Percentiles rank a stretch among this genome's conserved stretches.
Conservation (phyloP, 257 asterid species). For the Solanum piurae region DNA sequence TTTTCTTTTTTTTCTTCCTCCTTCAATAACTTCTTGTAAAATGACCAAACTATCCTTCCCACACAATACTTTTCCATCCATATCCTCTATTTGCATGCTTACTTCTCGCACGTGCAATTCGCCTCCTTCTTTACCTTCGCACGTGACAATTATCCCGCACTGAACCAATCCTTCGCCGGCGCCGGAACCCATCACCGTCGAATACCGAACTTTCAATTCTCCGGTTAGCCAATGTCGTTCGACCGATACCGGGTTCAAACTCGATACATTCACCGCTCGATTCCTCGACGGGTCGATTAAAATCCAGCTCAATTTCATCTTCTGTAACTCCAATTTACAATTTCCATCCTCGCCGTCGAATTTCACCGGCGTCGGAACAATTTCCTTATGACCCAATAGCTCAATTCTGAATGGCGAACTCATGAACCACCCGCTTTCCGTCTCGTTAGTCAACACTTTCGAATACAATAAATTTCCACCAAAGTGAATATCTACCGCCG, state of each 20-base stretch:
- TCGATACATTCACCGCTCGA: slow-evolving; percentile 54
- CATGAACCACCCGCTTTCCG: slow-evolving; percentile 47
- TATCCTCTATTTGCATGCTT: slow-evolving; percentile 66
- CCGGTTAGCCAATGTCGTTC: slow-evolving; percentile 64
- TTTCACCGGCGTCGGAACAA: slow-evolving; percentile 29
- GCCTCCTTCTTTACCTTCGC: slow-evolving; percentile 47
- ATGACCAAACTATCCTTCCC: slow-evolving; percentile 53
- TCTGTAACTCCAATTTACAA: slow-evolving; percentile 18
- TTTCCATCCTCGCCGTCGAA: slow-evolving; percentile 32
- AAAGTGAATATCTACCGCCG: slow-evolving; percentile 61
- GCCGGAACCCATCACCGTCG: slow-evolving; percentile 31
- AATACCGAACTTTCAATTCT: slow-evolving; percentile 36
- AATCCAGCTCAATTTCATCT: slow-evolving; percentile 63
- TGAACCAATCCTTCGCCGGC: slow-evolving; percentile 21
- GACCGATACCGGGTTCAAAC: slow-evolving; percentile 43
- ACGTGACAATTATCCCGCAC: slow-evolving; percentile 49
- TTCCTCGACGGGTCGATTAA: slow-evolving; percentile 38
- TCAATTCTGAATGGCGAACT: slow-evolving; percentile 54
- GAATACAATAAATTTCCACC: slow-evolving; percentile 37
- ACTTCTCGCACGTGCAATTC: slow-evolving; percentile 52
- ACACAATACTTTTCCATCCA: slow-evolving; percentile 45
- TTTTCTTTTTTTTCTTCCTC: slow-evolving; percentile 33
- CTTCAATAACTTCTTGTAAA: slow-evolving; percentile 40
- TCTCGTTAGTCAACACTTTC: slow-evolving; percentile 25
- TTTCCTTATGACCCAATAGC: slow-evolving; percentile 33